These are phyloP conservation scores for Bacterosira constricta DNA, from an alignment of 108 stramenopile species.

Conservation along the genomic window DNA sequence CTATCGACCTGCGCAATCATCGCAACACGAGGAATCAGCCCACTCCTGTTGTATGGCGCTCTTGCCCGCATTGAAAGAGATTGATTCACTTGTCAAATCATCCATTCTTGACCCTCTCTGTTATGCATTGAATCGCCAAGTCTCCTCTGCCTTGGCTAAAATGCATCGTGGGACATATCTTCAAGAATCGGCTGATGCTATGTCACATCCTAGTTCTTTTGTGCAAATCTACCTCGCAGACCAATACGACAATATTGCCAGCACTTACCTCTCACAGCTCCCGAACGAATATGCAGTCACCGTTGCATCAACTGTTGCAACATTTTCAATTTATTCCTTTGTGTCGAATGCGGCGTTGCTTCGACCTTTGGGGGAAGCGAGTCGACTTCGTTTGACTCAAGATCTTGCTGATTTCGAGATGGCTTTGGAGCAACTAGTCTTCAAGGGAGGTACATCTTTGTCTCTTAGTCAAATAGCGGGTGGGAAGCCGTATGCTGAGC, in stretches of 20 bases:
- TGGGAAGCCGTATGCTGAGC: slow-evolving; percentile 84
- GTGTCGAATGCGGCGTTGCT: slow-evolving; percentile 81
- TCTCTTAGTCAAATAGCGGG: slow-evolving; percentile 67
- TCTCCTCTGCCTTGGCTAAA: slow-evolving; percentile 61
- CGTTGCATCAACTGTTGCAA: slow-evolving; percentile 76
- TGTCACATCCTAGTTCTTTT: slow-evolving; percentile 57
- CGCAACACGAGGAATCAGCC: slow-evolving; percentile 84
- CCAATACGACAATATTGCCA: slow-evolving; percentile 64
- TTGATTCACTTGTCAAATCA: slow-evolving; percentile 72
- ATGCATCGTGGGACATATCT: slow-evolving; percentile 82
- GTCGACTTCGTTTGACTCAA: slow-evolving; percentile 75
- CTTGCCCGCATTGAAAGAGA: slow-evolving; percentile 67
- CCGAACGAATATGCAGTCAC: slow-evolving; percentile 64
- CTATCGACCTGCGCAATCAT: slow-evolving; percentile 77
- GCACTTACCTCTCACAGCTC: slow-evolving; percentile 61
- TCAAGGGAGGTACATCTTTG: slow-evolving; percentile 55
- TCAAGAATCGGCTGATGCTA: slow-evolving; percentile 32
- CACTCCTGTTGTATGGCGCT: slow-evolving; percentile 69
- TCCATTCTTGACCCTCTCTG: slow-evolving; percentile 70
- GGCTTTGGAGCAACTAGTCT: slow-evolving; percentile 75
- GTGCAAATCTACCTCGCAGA: slow-evolving; percentile 70
- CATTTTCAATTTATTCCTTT: slow-evolving; percentile 82
- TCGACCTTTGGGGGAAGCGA: slow-evolving; percentile 75
- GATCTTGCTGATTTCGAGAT: slow-evolving; percentile 88
- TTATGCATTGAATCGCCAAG: slow-evolving; percentile 64